Evolutionary conservation across 345 rosid genomes (phyloP), one percentile per base, ranked within the genome.

Genomic region (Hypericum perforatum): DNA sequence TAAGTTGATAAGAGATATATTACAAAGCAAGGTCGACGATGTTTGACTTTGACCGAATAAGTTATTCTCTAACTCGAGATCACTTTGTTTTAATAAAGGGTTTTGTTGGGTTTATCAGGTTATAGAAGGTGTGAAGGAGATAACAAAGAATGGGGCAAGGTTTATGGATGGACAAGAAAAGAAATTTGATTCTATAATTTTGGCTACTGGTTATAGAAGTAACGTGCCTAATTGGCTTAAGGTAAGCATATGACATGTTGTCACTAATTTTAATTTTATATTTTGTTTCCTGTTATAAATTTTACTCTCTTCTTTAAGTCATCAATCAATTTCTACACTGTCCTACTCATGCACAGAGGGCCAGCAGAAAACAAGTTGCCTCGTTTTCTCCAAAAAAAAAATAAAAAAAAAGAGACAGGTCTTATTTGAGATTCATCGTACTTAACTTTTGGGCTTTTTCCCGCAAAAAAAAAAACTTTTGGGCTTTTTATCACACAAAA

Each of bases 151-250:
- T 2, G 89, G 87, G 43, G 96, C 79, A 9, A 88, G 72, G 70
- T 91, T 91, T 57, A n/a, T 70, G 63, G 82, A 91, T 68, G 95
- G 94, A 45, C 78, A 79, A 75, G 95, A 87, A 43, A 69, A 62
- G 66, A 77, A 69, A 49, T 75, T 91, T 56, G 95, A 85, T 72
- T 65, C 96, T 11, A 74, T 91, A 59, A 78, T 91, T 37, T 64
- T 91, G 38, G 98, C 98, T 43, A 91, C 98, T 32, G 98, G 98
- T 12, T 91, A 85, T 69, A 81, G 71, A 67, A 91, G 98, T 76
- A 91, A 75, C 9, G 98, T 91, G 37, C 88, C 95, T 55, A 60
- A 69, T 74, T 91, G 98, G 98, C 91, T 91, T 63, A 74, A 76
- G 94, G 98, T 91, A 70, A 62, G 32, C 32, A 22, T 22, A 22